phyloP scores from a whole-genome alignment of 2,329 filamentous ascomycete genomes.

The Zalaria obscura region DNA sequence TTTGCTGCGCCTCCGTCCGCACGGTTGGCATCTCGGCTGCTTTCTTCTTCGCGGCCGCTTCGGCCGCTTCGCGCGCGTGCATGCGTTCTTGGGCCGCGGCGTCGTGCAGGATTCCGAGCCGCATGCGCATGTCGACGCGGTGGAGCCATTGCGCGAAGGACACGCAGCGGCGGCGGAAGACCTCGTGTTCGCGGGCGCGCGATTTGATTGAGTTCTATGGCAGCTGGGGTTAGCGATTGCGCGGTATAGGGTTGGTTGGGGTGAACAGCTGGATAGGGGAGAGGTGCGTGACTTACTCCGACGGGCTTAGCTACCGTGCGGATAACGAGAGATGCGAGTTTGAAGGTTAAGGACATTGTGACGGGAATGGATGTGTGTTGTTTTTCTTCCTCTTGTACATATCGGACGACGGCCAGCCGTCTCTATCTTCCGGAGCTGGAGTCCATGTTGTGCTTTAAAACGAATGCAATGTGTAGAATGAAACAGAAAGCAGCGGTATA shows the following conservation, averaged over 20 bases:
- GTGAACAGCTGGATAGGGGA: not conserved
- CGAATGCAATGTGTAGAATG: no score
- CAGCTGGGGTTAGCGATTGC: not conserved
- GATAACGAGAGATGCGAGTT: slow-evolving; percentile 50
- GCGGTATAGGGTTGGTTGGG: slow-evolving; percentile 2
- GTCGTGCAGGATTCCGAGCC: slow-evolving; percentile 50
- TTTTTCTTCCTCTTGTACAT: no score
- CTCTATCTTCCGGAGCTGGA: no score
- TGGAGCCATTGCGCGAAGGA: slow-evolving; percentile 50
- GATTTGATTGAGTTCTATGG: slow-evolving; percentile 51
- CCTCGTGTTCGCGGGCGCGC: slow-evolving; percentile 54
- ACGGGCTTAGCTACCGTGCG: slow-evolving; percentile 55
- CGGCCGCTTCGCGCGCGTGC: slow-evolving; percentile 38
- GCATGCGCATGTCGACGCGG: slow-evolving; percentile 53
- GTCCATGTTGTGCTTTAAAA: no score
- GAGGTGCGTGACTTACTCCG: slow-evolving; percentile 34
- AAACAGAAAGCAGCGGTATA: no score
- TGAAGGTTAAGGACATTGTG: slow-evolving; percentile 50
- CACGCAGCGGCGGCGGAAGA: slow-evolving; percentile 48
- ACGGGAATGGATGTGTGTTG: not conserved
- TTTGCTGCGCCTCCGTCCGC: slow-evolving; percentile 47
- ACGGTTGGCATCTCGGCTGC: slow-evolving; percentile 38
- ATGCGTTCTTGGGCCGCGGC: slow-evolving; percentile 39
- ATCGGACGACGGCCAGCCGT: no score
- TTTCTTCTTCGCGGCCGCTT: slow-evolving; percentile 39